Conservation (phyloP, 1,284 basidiomycete genomes). For the Ustilago crameri region DNA sequence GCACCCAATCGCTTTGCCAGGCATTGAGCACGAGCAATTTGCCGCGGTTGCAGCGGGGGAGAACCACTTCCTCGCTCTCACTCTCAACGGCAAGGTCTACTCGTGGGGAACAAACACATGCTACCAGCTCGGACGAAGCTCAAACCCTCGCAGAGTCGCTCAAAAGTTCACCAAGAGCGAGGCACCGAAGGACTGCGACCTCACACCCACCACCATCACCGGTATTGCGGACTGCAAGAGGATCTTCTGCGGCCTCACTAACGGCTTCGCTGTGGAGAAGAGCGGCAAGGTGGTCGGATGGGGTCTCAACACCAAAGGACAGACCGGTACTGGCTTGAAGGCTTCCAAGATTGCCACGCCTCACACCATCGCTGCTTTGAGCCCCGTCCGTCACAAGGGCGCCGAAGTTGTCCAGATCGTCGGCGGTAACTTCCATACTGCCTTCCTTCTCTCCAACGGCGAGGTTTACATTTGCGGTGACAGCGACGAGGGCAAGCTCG, state of each 20-base stretch:
- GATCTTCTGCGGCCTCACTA: constrained; percentile 83
- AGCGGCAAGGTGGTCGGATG: constrained; percentile 86
- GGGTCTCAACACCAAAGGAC: constrained; percentile 85
- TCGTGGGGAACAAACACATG: constrained; percentile 84
- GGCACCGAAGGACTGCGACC: constrained; percentile 82
- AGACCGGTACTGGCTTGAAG: constrained; percentile 74
- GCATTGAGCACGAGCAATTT: constrained; percentile 73
- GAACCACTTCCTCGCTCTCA: constrained; percentile 87
- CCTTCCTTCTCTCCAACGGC: constrained; percentile 85
- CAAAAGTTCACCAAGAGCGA: constrained; percentile 53
- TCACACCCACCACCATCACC: constrained; percentile 79
- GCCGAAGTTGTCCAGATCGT: constrained; percentile 72
- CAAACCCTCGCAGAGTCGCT: constrained; percentile 70
- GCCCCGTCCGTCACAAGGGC: constrained; percentile 75
- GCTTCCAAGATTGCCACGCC: constrained; percentile 76
- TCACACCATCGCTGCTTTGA: constrained; percentile 76
- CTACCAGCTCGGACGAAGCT: constrained; percentile 85
- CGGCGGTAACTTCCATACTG: constrained; percentile 85
- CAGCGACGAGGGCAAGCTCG: constrained; percentile 62
- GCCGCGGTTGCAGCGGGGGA: constrained; percentile 81
- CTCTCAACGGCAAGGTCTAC: constrained; percentile 83
- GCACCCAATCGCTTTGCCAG: constrained; percentile 66
- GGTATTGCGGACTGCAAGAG: constrained; percentile 78
- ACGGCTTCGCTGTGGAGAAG: constrained; percentile 88
- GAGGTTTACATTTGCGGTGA: constrained; percentile 74